Base-by-base conservation (phyloP, 306 rosid genomes). In the Sindora glabra region DNA sequence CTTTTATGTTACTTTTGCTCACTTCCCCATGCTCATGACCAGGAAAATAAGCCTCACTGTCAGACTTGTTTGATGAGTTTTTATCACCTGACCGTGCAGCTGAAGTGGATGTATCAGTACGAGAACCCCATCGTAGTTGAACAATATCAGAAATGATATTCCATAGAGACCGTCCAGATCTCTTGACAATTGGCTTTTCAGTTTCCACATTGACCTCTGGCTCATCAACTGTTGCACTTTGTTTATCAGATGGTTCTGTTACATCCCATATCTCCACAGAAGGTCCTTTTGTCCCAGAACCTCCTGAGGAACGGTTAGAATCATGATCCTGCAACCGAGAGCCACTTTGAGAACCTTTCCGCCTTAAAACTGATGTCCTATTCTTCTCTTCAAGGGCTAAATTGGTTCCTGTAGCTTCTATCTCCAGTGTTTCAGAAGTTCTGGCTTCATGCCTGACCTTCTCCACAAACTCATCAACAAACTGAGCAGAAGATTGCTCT, bases 191-290 rank as follows among this genome's bases (percentile, higher is more conserved):
- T 33, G 70, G 56, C 67, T 74, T 75, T 58, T 26, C 84, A 46
- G 65, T 45, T 37, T 72, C 56, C 56, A 48, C 49, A 56, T 53
- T 57, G 57, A 38, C 67, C 78, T 78, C 71, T 51, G 75, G 38
- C 72, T 75, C 82, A 50, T 77, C 87, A 55, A 72, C 73, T 55
- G 48, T 51, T 8, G 59, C 64, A 64, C 40, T 69, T 64, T 73
- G 78, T 56, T 47, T 63, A 44, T 67, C 59, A 67, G 86, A 74
- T 18, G 83, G 69, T 47, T 70, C 81, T 3, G 50, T 54, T 27
- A 82, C 94, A 77, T 76, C 79, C 95, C 94, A 89, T 77, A 84
- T 84, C 64, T 84, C 97, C 69, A 69, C 86, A 55, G 90, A 70
- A 47, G 90, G 95, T 14, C 90, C 97, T 75, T 89, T 82, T 55